These are phyloP conservation scores for Nymphaea thermarum DNA, from an alignment of 164 flowering plant species.

Conservation along the genomic window DNA sequence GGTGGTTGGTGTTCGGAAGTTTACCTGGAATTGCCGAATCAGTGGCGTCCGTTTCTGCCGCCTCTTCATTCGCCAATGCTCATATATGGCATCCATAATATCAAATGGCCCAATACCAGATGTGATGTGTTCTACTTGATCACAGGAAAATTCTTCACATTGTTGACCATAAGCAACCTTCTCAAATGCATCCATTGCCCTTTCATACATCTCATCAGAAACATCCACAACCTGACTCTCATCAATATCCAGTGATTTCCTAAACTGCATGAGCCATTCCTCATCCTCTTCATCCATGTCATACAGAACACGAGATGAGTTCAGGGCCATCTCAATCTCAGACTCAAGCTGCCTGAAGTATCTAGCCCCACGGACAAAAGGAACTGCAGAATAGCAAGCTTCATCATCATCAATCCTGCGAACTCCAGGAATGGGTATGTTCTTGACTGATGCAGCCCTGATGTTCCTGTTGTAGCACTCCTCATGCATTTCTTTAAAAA, in stretches of 20 bases:
- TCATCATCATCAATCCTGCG: slow-evolving; percentile 56
- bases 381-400: slow-evolving; percentile 32
- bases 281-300: slow-evolving; percentile 99
- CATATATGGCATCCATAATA: slow-evolving; percentile 37
- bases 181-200: slow-evolving; percentile 75
- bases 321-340: slow-evolving; percentile 85
- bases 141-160: slow-evolving; percentile 45
- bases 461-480: slow-evolving; percentile 84
- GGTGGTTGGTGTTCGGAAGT: background rate
- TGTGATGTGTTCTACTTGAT: slow-evolving; percentile 54
- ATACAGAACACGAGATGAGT: slow-evolving; percentile 66
- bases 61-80: slow-evolving; percentile 78
- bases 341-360: slow-evolving; percentile 63
- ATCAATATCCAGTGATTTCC: slow-evolving; percentile 14
- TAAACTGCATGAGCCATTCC: slow-evolving; percentile 36
- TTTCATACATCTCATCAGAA: slow-evolving; percentile 76
- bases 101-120: slow-evolving; percentile 40
- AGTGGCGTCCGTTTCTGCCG: slow-evolving; percentile 67
- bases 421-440: slow-evolving; percentile 97
- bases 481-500: slow-evolving; percentile 92
- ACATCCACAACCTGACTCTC: slow-evolving; percentile 17
- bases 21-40: slow-evolving; percentile 91
- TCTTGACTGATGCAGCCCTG: slow-evolving; percentile 73
- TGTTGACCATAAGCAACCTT: slow-evolving; percentile 60
- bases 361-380: slow-evolving; percentile 47